phyloP scores from a whole-genome alignment of 1,139 yeast genomes.

The Geotrichum phurueaensis region DNA sequence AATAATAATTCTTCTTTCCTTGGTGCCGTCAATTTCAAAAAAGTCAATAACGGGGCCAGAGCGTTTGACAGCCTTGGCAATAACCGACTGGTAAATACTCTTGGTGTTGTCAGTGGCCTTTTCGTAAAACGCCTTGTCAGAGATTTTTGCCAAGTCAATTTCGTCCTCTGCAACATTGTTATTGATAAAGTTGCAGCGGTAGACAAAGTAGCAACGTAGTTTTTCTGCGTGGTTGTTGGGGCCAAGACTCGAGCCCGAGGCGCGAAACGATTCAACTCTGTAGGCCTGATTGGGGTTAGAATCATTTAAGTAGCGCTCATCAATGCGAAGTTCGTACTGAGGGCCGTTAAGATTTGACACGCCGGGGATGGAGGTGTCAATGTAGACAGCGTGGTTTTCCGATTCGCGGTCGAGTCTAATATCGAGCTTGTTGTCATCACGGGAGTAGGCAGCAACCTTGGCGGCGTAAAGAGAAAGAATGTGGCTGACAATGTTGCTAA shows the following conservation, averaged over 20 bases:
- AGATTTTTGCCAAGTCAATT: slow-evolving; percentile 56
- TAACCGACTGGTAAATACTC: slow-evolving; percentile 64
- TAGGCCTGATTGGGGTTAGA: slow-evolving; percentile 47
- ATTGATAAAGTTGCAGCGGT: slow-evolving; percentile 59
- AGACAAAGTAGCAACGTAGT: slow-evolving; percentile 78
- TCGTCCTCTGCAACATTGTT: slow-evolving; percentile 37
- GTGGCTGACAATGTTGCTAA: slow-evolving; percentile 75
- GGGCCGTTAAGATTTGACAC: slow-evolving; percentile 37
- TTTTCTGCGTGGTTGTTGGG: slow-evolving; percentile 38
- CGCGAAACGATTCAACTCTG: slow-evolving; percentile 79
- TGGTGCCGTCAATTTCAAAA: slow-evolving; percentile 68
- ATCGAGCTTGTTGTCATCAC: slow-evolving; percentile 49
- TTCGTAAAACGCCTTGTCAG: slow-evolving; percentile 73
- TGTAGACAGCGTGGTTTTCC: slow-evolving; percentile 85
- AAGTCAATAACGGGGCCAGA: slow-evolving; percentile 93
- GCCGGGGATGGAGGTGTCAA: slow-evolving; percentile 58
- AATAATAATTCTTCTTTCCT: slow-evolving; percentile 79
- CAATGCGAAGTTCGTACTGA: slow-evolving; percentile 53
- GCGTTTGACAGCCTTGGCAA: slow-evolving; percentile 61
- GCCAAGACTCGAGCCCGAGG: slow-evolving; percentile 38
- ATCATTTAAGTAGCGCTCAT: slow-evolving; percentile 68
- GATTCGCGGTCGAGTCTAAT: slow-evolving; percentile 71
- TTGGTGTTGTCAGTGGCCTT: slow-evolving; percentile 80
- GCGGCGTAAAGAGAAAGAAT: slow-evolving; percentile 85
- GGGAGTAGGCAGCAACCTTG: slow-evolving; percentile 80